phyloP scores from a whole-genome alignment of 768 basidiomycete genomes.

The Russula earlei region DNA sequence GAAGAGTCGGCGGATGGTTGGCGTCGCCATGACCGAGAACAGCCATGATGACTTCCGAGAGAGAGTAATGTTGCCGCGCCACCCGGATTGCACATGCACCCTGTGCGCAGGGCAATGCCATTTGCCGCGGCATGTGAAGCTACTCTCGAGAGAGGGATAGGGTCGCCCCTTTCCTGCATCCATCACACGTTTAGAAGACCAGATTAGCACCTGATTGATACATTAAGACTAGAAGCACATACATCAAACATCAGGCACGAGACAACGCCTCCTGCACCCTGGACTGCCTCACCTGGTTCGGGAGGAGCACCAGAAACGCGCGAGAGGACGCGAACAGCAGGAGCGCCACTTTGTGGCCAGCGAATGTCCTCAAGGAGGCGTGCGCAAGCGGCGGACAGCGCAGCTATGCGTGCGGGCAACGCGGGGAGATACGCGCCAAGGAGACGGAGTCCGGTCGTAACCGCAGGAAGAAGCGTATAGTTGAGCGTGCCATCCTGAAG shows the following conservation, averaged over 20 bases:
- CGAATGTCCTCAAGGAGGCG: slow-evolving; percentile 45
- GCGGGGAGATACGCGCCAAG: slow-evolving; percentile 72
- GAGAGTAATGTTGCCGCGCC: too few species aligned
- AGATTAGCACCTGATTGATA: too few species aligned
- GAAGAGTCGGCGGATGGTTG: slow-evolving; percentile 26
- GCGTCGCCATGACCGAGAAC: slow-evolving; percentile 49
- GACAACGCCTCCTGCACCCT: slow-evolving; percentile 14
- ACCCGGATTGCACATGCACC: too few species aligned
- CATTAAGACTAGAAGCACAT: neutral
- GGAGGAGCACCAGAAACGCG: slow-evolving; percentile 41
- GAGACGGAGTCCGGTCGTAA: slow-evolving; percentile 69
- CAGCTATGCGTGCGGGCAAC: slow-evolving; percentile 67
- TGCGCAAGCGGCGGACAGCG: slow-evolving; percentile 53
- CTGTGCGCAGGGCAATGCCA: too few species aligned
- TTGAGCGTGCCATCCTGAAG: slow-evolving; percentile 77
- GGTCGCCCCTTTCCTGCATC: slow-evolving; percentile 6
- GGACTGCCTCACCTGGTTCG: too few species aligned
- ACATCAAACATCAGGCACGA: slow-evolving; percentile 14
- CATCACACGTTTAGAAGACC: too few species aligned
- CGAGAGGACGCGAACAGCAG: slow-evolving; percentile 64
- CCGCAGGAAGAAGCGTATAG: slow-evolving; percentile 63
- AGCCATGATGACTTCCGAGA: slow-evolving; percentile 48
- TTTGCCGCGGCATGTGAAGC: too few species aligned
- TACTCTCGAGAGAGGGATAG: slow-evolving; percentile 39
- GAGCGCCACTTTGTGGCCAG: slow-evolving; percentile 43